Percentiles rank a stretch among this genome's conserved stretches.
phyloP scores from a whole-genome alignment of 1,139 yeast species.

The Candida sp. region DNA sequence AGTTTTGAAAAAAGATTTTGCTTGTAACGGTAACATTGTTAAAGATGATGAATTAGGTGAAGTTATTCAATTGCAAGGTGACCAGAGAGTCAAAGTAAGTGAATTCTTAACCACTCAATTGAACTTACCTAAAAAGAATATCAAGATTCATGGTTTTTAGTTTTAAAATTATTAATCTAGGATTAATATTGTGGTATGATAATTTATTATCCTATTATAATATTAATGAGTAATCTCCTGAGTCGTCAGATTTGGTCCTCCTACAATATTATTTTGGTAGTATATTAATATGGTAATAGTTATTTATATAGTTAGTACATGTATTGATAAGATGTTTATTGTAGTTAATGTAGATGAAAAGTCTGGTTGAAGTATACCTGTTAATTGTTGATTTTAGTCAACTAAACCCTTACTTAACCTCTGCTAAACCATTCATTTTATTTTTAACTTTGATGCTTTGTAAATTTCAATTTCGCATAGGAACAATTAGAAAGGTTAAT shows the following conservation, averaged over 20 bases:
- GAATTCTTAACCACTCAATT: conserved; percentile 88
- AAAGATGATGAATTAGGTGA: conserved; percentile 96
- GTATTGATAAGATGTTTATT: background rate
- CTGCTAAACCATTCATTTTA: too few species aligned
- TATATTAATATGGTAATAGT: background rate
- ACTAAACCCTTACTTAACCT: too few species aligned
- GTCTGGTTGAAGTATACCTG: too few species aligned
- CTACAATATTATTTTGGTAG: background rate
- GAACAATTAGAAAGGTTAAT: too few species aligned
- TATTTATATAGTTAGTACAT: background rate
- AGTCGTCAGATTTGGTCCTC: background rate
- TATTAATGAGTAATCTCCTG: background rate
- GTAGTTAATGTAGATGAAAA: too few species aligned
- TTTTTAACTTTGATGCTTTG: too few species aligned
- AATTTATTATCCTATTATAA: too few species aligned
- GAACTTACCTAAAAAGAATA: conserved; percentile 91
- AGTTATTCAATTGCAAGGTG: conserved; percentile 98
- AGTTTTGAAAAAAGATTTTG: conserved; percentile 95
- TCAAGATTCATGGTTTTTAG: conserved; percentile 97
- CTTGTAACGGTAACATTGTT: conserved; percentile 98
- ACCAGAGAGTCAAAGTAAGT: conserved; percentile 95
- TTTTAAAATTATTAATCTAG: background rate
- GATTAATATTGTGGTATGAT: too few species aligned
- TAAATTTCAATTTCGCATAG: too few species aligned
- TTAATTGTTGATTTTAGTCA: too few species aligned